phyloP scores from a whole-genome alignment of 1,139 yeast genomes.

The Lodderomyces metapsilosis region DNA sequence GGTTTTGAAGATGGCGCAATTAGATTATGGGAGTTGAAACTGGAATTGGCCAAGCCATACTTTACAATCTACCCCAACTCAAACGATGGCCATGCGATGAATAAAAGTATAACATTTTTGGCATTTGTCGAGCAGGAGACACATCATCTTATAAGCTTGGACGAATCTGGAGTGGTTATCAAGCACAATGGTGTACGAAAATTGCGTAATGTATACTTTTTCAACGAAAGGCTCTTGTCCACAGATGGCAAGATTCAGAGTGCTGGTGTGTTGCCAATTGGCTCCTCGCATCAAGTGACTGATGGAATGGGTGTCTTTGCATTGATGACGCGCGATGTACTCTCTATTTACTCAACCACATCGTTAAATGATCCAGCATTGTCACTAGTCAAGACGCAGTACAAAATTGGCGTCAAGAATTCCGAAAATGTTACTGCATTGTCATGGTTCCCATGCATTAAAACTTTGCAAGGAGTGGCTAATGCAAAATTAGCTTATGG shows the following conservation, averaged over 20 bases:
- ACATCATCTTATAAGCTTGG: conserved; percentile 58
- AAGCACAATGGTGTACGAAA: conserved; percentile 60
- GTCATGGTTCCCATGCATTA: conserved; percentile 56
- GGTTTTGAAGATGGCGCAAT: conserved; percentile 34
- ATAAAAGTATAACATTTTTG: conserved; percentile 46
- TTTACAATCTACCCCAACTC: conserved; percentile 28
- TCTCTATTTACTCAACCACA: conserved; percentile 55
- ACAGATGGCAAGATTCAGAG: conserved; percentile 19
- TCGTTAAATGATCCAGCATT: conserved; percentile 44
- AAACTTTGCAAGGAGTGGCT: conserved; percentile 21
- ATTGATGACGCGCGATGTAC: conserved; percentile 50
- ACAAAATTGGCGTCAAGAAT: conserved; percentile 34
- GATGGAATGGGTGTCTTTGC: conserved; percentile 64
- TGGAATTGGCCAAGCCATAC: conserved; percentile 17
- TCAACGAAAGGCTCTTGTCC: conserved; percentile 56
- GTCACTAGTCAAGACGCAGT: conserved; percentile 39
- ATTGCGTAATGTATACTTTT: conserved; percentile 49
- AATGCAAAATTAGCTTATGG: conserved; percentile 62
- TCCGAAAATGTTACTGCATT: conserved; percentile 17
- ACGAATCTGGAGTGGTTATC: conserved; percentile 57
- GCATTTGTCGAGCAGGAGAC: conserved; percentile 57
- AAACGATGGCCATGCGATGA: conserved; percentile 52
- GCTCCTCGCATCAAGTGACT: conserved; percentile 48
- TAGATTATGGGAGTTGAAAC: conserved; percentile 28
- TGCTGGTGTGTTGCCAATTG: conserved; percentile 53